Conservation (phyloP, 2,329 filamentous ascomycete genomes). For the Malbranchea cinnamomea region DNA sequence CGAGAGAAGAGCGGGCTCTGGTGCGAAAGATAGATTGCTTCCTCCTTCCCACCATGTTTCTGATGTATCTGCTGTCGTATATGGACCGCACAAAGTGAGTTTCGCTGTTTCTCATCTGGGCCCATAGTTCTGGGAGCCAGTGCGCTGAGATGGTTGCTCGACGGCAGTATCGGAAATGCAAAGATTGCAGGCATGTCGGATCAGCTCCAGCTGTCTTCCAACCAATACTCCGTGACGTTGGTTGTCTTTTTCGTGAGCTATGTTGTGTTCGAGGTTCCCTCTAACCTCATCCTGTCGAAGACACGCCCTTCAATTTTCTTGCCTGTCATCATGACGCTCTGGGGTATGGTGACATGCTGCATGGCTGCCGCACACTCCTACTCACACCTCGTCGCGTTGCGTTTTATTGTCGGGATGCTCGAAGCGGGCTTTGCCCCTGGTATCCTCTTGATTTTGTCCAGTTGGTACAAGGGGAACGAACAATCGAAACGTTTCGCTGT, state of each 20-base stretch:
- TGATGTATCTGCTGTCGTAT: slow-evolving; percentile 33
- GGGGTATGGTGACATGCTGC: slow-evolving; percentile 36
- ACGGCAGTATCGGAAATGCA: too few species aligned
- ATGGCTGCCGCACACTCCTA: slow-evolving; percentile 37
- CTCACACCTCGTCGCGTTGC: slow-evolving; percentile 33
- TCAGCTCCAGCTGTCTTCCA: slow-evolving; percentile 18
- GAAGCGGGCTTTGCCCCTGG: slow-evolving; percentile 16
- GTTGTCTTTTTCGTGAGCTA: slow-evolving; percentile 42
- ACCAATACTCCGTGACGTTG: slow-evolving; percentile 36
- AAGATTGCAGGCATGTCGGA: slow-evolving; percentile 18
- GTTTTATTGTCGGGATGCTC: slow-evolving; percentile 13
- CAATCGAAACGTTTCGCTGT: slow-evolving; percentile 42
- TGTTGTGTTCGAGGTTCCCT: slow-evolving; percentile 37
- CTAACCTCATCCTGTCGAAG: slow-evolving; percentile 31
- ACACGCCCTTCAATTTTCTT: slow-evolving; percentile 37
- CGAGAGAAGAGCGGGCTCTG: too few species aligned
- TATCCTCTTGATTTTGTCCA: slow-evolving; percentile 9
- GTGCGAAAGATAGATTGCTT: too few species aligned
- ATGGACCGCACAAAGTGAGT: slow-evolving; percentile 16
- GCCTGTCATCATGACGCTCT: slow-evolving; percentile 38
- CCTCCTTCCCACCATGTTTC: slow-evolving; percentile 28
- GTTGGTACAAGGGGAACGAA: slow-evolving; percentile 46
- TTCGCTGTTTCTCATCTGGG: slow-evolving; percentile 1
- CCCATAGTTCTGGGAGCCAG: too few species aligned
- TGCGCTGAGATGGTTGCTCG: too few species aligned